These are phyloP conservation scores for Trametes coccinea DNA, from an alignment of 768 basidiomycete genomes.

Conservation along the genomic window DNA sequence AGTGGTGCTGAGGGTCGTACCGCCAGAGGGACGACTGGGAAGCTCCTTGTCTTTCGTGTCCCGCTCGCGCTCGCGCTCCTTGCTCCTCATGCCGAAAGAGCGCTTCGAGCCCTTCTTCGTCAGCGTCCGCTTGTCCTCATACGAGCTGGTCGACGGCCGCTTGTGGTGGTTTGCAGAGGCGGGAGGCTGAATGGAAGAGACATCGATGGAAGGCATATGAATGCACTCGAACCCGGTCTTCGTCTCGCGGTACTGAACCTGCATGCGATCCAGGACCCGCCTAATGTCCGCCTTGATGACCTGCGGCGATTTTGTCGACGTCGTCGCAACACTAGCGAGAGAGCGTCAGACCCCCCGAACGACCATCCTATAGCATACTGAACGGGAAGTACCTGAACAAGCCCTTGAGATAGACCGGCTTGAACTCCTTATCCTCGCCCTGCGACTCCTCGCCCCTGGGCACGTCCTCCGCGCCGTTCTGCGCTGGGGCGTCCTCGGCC, in stretches of 20 bases:
- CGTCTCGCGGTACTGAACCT: slow-evolving; percentile 90
- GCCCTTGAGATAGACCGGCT: slow-evolving; percentile 95
- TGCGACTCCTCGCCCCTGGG: slow-evolving; percentile 43
- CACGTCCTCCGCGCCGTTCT: slow-evolving; percentile 36
- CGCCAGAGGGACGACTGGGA: slow-evolving; percentile 44
- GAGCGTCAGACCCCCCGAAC: neutral
- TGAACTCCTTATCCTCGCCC: slow-evolving; percentile 75
- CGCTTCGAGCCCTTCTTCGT: slow-evolving; percentile 77
- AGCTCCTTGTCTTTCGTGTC: slow-evolving; percentile 51
- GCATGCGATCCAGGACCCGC: slow-evolving; percentile 89
- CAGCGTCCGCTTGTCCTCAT: slow-evolving; percentile 56
- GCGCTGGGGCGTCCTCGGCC: slow-evolving; percentile 41
- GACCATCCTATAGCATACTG: neutral
- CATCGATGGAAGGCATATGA: slow-evolving; percentile 90
- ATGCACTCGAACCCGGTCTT: slow-evolving; percentile 95
- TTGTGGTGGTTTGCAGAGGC: slow-evolving; percentile 42
- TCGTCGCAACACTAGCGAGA: slow-evolving; percentile 79
- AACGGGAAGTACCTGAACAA: slow-evolving; percentile 72
- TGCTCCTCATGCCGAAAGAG: slow-evolving; percentile 70
- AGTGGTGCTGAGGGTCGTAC: slow-evolving; percentile 57
- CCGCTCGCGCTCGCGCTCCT: slow-evolving; percentile 45
- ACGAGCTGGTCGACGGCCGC: slow-evolving; percentile 50
- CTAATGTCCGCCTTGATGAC: slow-evolving; percentile 83
- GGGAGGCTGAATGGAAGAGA: slow-evolving; percentile 62
- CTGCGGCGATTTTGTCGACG: slow-evolving; percentile 83